These are phyloP conservation scores for Nematocida major DNA, from an alignment of 371 early-diverging fungal species.

Conservation along the genomic window DNA sequence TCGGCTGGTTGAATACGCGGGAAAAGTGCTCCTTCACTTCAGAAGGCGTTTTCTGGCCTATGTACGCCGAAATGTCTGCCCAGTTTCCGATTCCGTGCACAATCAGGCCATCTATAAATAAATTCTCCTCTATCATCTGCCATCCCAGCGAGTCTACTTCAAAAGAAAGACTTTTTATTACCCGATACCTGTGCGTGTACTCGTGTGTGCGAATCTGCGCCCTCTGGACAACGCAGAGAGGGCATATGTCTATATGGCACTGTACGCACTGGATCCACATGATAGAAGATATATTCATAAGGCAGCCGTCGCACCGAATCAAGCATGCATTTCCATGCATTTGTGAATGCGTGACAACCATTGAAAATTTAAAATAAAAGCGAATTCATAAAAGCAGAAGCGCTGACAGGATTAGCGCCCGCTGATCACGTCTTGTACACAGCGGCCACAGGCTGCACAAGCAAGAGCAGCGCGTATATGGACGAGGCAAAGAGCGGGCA, in stretches of 20 bases:
- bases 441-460: too few relatives aligned
- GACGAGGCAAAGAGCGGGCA: too few relatives aligned
- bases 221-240: conserved; percentile 79
- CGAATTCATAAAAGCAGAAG: neutral
- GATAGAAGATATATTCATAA: conserved; percentile 25
- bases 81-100: conserved; percentile 90
- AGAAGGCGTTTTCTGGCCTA: conserved; percentile 76
- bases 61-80: conserved; percentile 80
- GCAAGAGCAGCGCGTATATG: too few relatives aligned
- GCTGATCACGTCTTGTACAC: too few relatives aligned
- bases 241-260: conserved; percentile 87
- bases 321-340: conserved; percentile 36
- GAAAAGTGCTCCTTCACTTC: conserved; percentile 84
- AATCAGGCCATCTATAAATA: conserved; percentile 80
- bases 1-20: conserved; percentile 71
- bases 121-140: conserved; percentile 89
- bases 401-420: neutral
- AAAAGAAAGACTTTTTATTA: conserved; percentile 67
- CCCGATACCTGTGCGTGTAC: conserved; percentile 75
- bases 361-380: conserved; percentile 33
- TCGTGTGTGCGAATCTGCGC: conserved; percentile 74
- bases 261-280: conserved; percentile 75
- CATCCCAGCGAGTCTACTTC: conserved; percentile 67
- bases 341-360: conserved; percentile 49
- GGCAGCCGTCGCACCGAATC: conserved; percentile 45